These are phyloP conservation scores for Pythium volutum DNA, from an alignment of 352 stramenopile species.

Conservation along the genomic window DNA sequence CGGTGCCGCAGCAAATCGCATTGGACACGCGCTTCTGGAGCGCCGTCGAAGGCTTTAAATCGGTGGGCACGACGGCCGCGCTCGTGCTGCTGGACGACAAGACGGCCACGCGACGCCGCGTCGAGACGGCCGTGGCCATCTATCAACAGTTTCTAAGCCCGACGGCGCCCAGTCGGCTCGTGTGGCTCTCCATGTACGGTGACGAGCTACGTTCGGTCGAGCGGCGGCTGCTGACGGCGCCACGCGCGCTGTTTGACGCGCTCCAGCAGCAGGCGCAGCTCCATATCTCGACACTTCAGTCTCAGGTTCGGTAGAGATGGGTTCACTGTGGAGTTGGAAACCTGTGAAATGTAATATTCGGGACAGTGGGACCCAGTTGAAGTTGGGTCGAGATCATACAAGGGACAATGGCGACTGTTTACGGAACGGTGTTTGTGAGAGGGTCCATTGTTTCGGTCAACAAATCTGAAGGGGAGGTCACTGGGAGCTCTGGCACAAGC, in stretches of 20 bases:
- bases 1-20: conserved; percentile 18
- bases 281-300: conserved; percentile 40
- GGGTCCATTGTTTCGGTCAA: conserved; percentile 28
- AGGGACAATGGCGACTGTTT: conserved; percentile 15
- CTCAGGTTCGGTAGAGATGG: conserved; percentile 16
- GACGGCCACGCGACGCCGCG: conserved; percentile 30
- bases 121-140: conserved; percentile 43
- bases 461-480: no score
- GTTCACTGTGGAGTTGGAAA: conserved; percentile 1
- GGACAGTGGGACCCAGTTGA: conserved; percentile 21
- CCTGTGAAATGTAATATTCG: conserved; percentile 17
- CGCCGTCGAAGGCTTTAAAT: conserved; percentile 53
- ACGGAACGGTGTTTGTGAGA: conserved; percentile 16
- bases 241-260: conserved; percentile 42
- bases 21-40: conserved; percentile 61
- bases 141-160: conserved; percentile 43
- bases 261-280: conserved; percentile 53
- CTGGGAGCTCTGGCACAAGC: background rate
- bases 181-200: conserved; percentile 56
- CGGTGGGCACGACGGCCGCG: conserved; percentile 27
- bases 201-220: conserved; percentile 35
- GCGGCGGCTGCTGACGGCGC: conserved; percentile 27
- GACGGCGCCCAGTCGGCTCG: conserved; percentile 12
- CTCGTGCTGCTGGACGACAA: conserved; percentile 37
- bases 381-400: conserved; percentile 16